Evolutionary conservation across 2,329 filamentous ascomycete species (phyloP).

Genomic region (Ophiostoma himal-ulmi): DNA sequence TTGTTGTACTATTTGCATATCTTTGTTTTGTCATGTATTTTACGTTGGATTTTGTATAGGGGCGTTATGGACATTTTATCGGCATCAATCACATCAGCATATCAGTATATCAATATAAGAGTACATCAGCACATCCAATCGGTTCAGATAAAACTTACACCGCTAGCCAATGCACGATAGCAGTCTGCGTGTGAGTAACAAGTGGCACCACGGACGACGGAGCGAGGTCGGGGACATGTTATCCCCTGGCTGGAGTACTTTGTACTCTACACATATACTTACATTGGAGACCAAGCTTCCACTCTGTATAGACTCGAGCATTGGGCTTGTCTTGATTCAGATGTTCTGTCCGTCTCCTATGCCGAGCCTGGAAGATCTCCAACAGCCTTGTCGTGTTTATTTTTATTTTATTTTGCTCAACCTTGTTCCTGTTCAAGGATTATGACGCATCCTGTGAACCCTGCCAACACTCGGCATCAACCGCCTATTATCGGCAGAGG

Average conservation of each 20-base stretch:
- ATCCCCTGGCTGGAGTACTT: not conserved
- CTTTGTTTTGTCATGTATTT: not conserved
- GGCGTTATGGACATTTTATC: not conserved
- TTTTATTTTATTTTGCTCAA: not conserved
- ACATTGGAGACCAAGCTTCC: not conserved
- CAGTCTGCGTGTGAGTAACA: not conserved
- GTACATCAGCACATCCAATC: not conserved
- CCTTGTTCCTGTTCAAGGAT: not conserved
- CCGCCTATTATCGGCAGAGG: slow-evolving; percentile 1
- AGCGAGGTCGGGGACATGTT: not conserved
- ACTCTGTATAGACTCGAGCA: not conserved
- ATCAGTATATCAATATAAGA: not conserved
- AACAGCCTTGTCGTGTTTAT: not conserved
- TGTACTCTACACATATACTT: not conserved
- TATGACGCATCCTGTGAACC: not conserved
- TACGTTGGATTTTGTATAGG: not conserved
- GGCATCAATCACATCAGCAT: not conserved
- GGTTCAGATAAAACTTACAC: not conserved
- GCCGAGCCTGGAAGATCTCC: not conserved
- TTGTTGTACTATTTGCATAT: not conserved
- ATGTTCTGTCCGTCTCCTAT: not conserved
- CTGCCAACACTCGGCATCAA: not conserved
- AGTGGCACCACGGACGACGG: not conserved
- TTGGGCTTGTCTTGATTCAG: slow-evolving; percentile 4
- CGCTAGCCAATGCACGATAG: not conserved